Base-by-base conservation (phyloP, 2,329 filamentous ascomycete species). In the Periglandula ipomoeae region DNA sequence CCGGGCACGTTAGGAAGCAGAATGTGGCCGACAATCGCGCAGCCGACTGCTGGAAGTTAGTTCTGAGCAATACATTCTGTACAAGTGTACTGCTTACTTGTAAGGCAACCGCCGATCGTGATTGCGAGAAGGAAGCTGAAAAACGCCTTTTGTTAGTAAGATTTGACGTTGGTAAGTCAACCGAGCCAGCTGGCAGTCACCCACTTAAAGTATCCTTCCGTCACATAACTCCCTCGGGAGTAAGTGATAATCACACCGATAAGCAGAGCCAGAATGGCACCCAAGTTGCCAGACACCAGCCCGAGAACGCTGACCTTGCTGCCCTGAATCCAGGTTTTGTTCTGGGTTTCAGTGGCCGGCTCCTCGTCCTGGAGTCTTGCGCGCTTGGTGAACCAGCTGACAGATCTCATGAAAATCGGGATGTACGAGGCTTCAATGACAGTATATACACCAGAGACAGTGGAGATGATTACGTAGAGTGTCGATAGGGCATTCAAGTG, bases 231-330 rank as follows among this genome's bases (percentile, higher is more conserved):
- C 9, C 54, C 54, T 4, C 52, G 43, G 9, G 39, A 45, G 32
- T 56, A 56, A 3, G 52, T 54, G 37, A 56, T 56, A 27, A 56
- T 50, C 10, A 56, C 54, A 5, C 54, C 54, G 20, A 56, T 54
- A 10, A 56, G 52, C 30, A 56, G 35, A 2, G 52, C 54, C 30
- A 56, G 11, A 22, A 56, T 47, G 23, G 54, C 54, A 13, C 54
- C 54, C 11, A 51, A n/a, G 30, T 56, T 56, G 39, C 52, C 43
- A 4, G 52, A 48, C 2, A 54, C 49, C 24, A 55, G 37, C 3
- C 53, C 53, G 15, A 55, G 37, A 13, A 55, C 53, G 20, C 52
- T 54, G 44, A 54, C 53, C 9, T 47, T 49, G 41, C 52, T 54
- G 5, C 54, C 54, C 30, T 56, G 48, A 19, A 48, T 44, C 52